Evolutionary conservation across 2,329 filamentous ascomycete species (phyloP).

Genomic region (Aplosporella prunicola): DNA sequence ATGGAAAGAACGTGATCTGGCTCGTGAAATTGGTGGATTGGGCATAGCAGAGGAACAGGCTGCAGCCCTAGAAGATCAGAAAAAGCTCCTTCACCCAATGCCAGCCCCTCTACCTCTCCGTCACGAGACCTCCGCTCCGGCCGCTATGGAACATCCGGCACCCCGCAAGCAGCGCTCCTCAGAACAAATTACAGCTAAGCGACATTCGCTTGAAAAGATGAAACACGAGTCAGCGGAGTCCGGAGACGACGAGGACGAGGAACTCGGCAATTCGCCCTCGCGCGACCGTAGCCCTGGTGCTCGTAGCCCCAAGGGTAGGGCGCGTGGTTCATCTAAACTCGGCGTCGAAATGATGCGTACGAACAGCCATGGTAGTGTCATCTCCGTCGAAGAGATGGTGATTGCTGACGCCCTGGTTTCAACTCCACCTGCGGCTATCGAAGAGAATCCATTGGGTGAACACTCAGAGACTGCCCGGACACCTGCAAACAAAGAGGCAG

Average conservation of each 20-base stretch:
- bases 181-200: constrained; percentile 65
- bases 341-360: constrained; percentile 97
- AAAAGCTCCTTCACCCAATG: constrained; percentile 17
- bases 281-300: too few species aligned
- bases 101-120: constrained; percentile 24
- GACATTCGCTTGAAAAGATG: constrained; percentile 64
- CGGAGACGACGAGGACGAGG: constrained; percentile 91
- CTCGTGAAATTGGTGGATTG: constrained; percentile 50
- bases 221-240: constrained; percentile 71
- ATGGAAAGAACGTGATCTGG: constrained; percentile 55
- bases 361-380: constrained; percentile 77
- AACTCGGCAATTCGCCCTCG: constrained; percentile 54
- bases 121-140: constrained; percentile 46
- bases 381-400: constrained; percentile 38
- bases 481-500: background rate
- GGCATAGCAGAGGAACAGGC: constrained; percentile 61
- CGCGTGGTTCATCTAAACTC: constrained; percentile 59
- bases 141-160: constrained; percentile 43
- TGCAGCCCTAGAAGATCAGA: constrained; percentile 24
- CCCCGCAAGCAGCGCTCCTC: constrained; percentile 54
- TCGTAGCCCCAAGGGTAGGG: constrained; percentile 41
- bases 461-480: constrained; percentile 18
- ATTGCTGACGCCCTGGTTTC: constrained; percentile 25
- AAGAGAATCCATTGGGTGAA: too few species aligned
- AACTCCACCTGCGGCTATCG: constrained; percentile 32